Evolutionary conservation across 2,329 filamentous ascomycete genomes (phyloP).

Genomic region (Xylaria digitata): DNA sequence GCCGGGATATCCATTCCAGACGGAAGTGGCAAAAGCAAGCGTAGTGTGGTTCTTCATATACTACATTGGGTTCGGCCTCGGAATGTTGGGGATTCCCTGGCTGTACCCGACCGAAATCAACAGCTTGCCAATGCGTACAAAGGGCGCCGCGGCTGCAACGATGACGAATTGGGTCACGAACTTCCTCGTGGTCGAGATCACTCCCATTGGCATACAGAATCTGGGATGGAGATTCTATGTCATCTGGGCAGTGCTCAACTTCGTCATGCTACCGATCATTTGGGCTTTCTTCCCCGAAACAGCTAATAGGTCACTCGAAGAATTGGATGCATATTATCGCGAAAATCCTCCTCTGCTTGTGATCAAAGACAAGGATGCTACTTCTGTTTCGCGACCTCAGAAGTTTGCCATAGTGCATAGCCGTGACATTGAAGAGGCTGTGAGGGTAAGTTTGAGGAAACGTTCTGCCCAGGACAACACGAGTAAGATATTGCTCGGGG

Average conservation of each 20-base stretch:
- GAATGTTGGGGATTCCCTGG: constrained; percentile 55
- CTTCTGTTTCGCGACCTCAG: constrained; percentile 37
- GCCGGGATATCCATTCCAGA: constrained; percentile 36
- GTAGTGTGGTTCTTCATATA: constrained; percentile 51
- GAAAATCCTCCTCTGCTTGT: constrained; percentile 45
- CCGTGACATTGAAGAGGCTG: constrained; percentile 43
- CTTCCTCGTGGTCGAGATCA: constrained; percentile 50
- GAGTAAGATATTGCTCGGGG: not conserved
- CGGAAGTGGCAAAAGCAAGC: constrained; percentile 45
- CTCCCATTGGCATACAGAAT: constrained; percentile 51
- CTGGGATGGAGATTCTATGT: constrained; percentile 63
- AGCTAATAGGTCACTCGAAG: constrained; percentile 43
- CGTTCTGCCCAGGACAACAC: constrained; percentile 26
- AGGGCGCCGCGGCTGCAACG: constrained; percentile 53
- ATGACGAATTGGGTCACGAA: constrained; percentile 53
- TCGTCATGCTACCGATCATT: constrained; percentile 55
- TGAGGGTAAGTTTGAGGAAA: constrained; percentile 33
- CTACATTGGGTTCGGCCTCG: constrained; percentile 49
- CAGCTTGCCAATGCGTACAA: constrained; percentile 54
- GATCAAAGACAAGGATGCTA: constrained; percentile 42
- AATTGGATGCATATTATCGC: constrained; percentile 46
- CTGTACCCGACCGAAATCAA: constrained; percentile 57
- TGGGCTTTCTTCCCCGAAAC: constrained; percentile 61
- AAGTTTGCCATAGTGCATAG: constrained; percentile 38
- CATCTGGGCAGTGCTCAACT: constrained; percentile 60